These are phyloP conservation scores for Gossypium gossypioides DNA, from an alignment of 441 rosid species.

Conservation along the genomic window DNA sequence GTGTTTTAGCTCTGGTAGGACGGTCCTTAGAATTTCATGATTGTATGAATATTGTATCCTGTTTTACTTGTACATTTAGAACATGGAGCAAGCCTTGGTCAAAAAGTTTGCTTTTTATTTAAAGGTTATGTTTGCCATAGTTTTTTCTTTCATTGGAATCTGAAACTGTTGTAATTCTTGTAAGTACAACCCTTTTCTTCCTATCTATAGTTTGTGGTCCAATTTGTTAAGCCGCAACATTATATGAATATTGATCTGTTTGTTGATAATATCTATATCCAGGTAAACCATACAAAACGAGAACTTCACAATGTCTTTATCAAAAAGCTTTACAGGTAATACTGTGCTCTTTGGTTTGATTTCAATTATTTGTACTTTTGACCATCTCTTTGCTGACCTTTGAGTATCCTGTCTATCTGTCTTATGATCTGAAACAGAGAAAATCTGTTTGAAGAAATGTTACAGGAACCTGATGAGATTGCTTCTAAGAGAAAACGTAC, in stretches of 20 bases:
- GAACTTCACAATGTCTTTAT: conserved; percentile 74
- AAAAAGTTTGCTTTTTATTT: background rate
- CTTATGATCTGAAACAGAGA: conserved; percentile 51
- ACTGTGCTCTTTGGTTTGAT: background rate
- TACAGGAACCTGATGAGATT: conserved; percentile 93
- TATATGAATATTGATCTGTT: background rate
- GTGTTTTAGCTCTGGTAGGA: background rate
- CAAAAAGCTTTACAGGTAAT: conserved; percentile 58
- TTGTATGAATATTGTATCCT: background rate
- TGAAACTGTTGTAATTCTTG: background rate
- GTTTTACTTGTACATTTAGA: background rate
- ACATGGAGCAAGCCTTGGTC: background rate
- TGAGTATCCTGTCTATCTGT: background rate
- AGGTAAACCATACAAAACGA: conserved; percentile 88
- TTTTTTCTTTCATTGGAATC: background rate
- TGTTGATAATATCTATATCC: conserved; percentile 19
- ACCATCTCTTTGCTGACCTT: background rate
- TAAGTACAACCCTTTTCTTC: background rate
- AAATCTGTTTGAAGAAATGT: conserved; percentile 94
- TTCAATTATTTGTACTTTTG: background rate
- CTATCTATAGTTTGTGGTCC: background rate
- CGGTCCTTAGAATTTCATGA: background rate
- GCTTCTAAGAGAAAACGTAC: conserved; percentile 81
- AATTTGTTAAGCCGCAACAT: conserved; percentile 1
- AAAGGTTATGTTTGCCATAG: background rate